A percentile compares a stretch with the other conserved stretches of the same genome.
Evolutionary conservation across 2,329 filamentous ascomycete species (phyloP).

Genomic region (Alternaria sp.): DNA sequence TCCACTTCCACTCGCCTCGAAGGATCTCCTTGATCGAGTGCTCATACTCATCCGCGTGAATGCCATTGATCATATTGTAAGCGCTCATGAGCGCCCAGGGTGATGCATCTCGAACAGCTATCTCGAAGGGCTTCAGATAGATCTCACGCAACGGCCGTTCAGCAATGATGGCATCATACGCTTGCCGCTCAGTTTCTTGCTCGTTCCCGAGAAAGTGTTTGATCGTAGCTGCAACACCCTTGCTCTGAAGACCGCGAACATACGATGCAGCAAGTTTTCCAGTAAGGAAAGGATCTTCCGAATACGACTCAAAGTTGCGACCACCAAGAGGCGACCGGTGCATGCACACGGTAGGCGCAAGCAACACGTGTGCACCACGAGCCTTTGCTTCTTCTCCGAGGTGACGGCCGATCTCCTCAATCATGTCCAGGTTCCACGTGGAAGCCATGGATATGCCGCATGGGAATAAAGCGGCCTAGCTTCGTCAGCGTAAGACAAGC

Average conservation of each 20-base stretch:
- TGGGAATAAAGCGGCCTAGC: slow-evolving; percentile 75
- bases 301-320: slow-evolving; percentile 85
- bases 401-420: slow-evolving; percentile 72
- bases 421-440: slow-evolving; percentile 76
- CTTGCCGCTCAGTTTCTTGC: slow-evolving; percentile 71
- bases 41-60: slow-evolving; percentile 50
- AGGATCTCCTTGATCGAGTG: slow-evolving; percentile 52
- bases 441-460: slow-evolving; percentile 80
- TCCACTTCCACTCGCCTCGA: slow-evolving; percentile 50
- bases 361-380: slow-evolving; percentile 74
- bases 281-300: slow-evolving; percentile 79
- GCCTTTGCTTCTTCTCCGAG: slow-evolving; percentile 75
- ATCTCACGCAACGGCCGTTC: slow-evolving; percentile 72
- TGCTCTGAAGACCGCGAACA: slow-evolving; percentile 74
- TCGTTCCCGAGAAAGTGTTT: slow-evolving; percentile 82
- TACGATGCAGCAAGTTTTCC: slow-evolving; percentile 75
- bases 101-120: slow-evolving; percentile 69
- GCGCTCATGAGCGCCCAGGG: slow-evolving; percentile 74
- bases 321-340: slow-evolving; percentile 84
- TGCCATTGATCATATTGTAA: slow-evolving; percentile 71
- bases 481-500: slow-evolving; percentile 16
- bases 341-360: slow-evolving; percentile 81
- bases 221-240: slow-evolving; percentile 76
- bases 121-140: slow-evolving; percentile 77
- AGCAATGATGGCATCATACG: slow-evolving; percentile 67